Conservation (phyloP, 176 grass and related monocot genomes). For the Triticum monococcum region DNA sequence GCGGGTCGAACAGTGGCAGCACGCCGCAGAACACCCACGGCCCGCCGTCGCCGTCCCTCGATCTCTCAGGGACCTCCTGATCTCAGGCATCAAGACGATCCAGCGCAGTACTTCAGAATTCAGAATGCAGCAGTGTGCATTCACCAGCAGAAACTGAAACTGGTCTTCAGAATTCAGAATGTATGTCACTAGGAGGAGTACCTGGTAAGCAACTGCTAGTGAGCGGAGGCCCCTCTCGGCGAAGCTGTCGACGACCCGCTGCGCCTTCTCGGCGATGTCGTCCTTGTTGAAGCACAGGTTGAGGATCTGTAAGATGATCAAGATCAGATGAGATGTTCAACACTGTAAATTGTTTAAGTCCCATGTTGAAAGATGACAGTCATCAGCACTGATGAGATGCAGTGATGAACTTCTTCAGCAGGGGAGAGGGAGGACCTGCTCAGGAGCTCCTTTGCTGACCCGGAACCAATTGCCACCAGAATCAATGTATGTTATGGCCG, state of each 20-base stretch:
- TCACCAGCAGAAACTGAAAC: background rate
- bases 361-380: background rate
- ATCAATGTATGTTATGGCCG: conserved; percentile 80
- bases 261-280: conserved; percentile 44
- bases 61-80: conserved; percentile 75
- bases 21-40: conserved; percentile 85
- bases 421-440: conserved; percentile 49
- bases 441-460: conserved; percentile 89
- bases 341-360: background rate
- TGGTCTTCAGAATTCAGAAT: background rate
- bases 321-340: background rate
- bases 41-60: conserved; percentile 51
- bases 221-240: conserved; percentile 80
- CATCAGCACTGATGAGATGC: background rate
- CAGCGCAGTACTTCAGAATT: background rate
- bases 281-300: conserved; percentile 62
- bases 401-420: background rate
- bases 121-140: background rate
- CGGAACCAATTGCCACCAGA: conserved; percentile 66
- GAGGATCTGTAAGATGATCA: conserved; percentile 55
- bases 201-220: conserved; percentile 86
- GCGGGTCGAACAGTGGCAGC: conserved; percentile 82
- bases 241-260: conserved; percentile 57
- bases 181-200: background rate
- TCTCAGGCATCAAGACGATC: conserved; percentile 2